These are phyloP conservation scores for Exophiala spinifera DNA, from an alignment of 2,329 filamentous ascomycete genomes.

Conservation along the genomic window DNA sequence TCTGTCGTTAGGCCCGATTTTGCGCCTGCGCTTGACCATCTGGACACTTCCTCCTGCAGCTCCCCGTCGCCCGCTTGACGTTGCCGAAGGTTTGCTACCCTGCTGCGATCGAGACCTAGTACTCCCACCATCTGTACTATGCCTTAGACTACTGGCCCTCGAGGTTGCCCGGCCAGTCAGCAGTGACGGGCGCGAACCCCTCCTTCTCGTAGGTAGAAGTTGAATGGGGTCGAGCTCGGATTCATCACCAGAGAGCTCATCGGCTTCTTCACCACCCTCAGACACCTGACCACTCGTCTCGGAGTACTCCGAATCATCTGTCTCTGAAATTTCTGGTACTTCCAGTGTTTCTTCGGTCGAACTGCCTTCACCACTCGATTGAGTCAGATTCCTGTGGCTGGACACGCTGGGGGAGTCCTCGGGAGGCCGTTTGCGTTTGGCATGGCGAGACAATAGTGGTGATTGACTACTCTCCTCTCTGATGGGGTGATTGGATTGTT, in stretches of 20 bases:
- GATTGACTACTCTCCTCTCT: conserved; percentile 10
- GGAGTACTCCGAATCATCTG: conserved; percentile 15
- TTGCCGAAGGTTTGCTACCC: background rate
- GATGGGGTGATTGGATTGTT: background rate
- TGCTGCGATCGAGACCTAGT: background rate
- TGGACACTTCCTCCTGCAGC: background rate
- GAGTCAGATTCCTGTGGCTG: background rate
- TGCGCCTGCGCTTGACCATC: conserved; percentile 6
- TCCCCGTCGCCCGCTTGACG: background rate
- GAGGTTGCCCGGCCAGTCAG: background rate
- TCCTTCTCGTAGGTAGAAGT: background rate
- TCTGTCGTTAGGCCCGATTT: conserved; percentile 12
- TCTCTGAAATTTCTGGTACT: conserved; percentile 15
- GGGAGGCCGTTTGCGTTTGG: conserved; percentile 16
- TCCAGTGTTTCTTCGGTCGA: background rate
- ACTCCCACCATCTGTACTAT: background rate
- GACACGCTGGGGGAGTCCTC: background rate
- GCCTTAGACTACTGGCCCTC: background rate
- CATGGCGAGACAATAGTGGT: background rate
- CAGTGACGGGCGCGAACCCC: background rate
- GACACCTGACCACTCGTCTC: conserved; percentile 11
- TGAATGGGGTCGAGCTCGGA: background rate
- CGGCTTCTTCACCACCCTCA: conserved; percentile 6
- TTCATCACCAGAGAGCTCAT: conserved; percentile 3
- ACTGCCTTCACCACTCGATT: background rate